phyloP scores from a whole-genome alignment of 345 rosid genomes.

The Litchi chinensis region DNA sequence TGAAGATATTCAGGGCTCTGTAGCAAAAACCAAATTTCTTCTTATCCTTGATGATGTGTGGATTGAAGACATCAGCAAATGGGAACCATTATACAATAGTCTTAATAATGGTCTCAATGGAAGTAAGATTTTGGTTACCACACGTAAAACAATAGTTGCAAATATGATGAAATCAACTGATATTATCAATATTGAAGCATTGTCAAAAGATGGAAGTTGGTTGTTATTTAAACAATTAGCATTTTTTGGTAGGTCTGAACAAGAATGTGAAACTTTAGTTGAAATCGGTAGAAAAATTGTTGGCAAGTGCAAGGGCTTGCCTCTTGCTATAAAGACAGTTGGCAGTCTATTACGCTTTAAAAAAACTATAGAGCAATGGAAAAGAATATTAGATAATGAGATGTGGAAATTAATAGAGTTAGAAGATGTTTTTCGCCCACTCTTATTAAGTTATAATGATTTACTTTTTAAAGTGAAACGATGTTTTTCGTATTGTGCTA shows the following conservation, averaged over 20 bases:
- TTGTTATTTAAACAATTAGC: not conserved
- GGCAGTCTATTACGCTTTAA: not conserved
- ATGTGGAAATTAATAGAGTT: not conserved
- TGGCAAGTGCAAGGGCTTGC: constrained; percentile 31
- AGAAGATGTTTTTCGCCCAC: not conserved
- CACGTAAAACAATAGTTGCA: constrained; percentile 12
- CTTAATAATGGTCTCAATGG: not conserved
- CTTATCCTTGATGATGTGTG: constrained; percentile 34
- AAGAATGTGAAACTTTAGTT: not conserved
- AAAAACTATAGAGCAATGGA: not conserved
- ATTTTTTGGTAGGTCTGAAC: not conserved
- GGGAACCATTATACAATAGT: constrained; percentile 4
- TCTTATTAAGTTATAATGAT: not conserved
- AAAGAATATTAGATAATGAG: not conserved
- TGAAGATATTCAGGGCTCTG: not conserved
- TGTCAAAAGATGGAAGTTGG: not conserved
- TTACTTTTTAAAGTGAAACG: not conserved
- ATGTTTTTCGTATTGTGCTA: not conserved
- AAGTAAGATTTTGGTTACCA: constrained; percentile 23
- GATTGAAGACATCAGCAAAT: constrained; percentile 6
- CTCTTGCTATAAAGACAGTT: constrained; percentile 20
- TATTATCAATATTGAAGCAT: no score
- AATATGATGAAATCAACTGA: not conserved
- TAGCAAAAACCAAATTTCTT: constrained; percentile 8
- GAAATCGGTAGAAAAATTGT: constrained; percentile 20